A percentile compares a stretch with the other conserved stretches of the same genome.
These are phyloP conservation scores for Candida patagonica DNA, from an alignment of 805 yeast species.

Conservation along the genomic window DNA sequence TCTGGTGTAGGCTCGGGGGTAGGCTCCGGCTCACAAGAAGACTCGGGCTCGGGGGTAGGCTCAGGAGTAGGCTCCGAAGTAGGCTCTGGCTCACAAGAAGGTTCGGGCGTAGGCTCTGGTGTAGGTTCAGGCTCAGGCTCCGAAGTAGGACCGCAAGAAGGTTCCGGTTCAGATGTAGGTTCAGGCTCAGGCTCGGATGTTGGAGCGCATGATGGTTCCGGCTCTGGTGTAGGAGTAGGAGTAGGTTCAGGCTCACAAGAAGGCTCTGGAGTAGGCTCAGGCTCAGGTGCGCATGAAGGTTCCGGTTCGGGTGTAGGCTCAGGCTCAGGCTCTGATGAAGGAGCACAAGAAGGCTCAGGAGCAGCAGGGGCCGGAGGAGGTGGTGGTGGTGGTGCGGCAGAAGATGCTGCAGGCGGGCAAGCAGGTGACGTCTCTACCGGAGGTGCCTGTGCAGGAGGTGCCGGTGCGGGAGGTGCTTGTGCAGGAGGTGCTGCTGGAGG, in stretches of 20 bases:
- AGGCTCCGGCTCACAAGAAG: slow-evolving; percentile 5
- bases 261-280: slow-evolving; percentile 2
- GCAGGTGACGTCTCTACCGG: slow-evolving; percentile 6
- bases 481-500: slow-evolving; percentile 4
- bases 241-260: slow-evolving; percentile 3
- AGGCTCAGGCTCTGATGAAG: slow-evolving; percentile 6
- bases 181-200: slow-evolving; percentile 6
- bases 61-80: not conserved
- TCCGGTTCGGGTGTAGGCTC: not conserved
- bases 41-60: slow-evolving; percentile 1
- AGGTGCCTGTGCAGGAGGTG: slow-evolving; percentile 10
- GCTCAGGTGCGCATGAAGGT: not conserved
- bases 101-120: slow-evolving; percentile 2
- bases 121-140: slow-evolving; percentile 3
- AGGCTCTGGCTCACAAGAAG: slow-evolving; percentile 1
- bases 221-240: slow-evolving; percentile 2
- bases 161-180: slow-evolving; percentile 2
- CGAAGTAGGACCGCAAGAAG: not conserved
- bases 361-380: slow-evolving; percentile 7
- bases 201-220: slow-evolving; percentile 3
- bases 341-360: slow-evolving; percentile 10
- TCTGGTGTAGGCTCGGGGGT: slow-evolving; percentile 6
- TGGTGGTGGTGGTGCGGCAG: slow-evolving; percentile 7
- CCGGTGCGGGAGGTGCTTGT: slow-evolving; percentile 11
- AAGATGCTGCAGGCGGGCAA: slow-evolving; percentile 5